phyloP scores from a whole-genome alignment of 2,329 filamentous ascomycete genomes.

The Juglanconis juglandina region DNA sequence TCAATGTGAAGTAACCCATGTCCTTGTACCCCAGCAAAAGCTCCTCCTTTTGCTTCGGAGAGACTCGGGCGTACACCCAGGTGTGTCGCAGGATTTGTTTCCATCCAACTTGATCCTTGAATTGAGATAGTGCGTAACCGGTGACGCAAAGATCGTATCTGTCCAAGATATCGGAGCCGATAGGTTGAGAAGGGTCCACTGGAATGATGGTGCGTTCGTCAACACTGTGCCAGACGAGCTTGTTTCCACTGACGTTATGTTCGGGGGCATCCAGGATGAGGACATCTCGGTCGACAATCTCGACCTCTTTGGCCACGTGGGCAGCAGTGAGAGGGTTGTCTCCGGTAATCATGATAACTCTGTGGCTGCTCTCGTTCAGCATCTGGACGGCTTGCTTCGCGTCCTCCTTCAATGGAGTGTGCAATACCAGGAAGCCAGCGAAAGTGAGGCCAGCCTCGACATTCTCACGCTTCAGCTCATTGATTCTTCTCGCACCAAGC shows the following conservation, averaged over 20 bases:
- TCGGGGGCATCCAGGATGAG: conserved; percentile 94
- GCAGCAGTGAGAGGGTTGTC: conserved; percentile 96
- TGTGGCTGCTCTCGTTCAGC: conserved; percentile 98
- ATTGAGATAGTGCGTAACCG: conserved; percentile 87
- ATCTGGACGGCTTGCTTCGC: conserved; percentile 91
- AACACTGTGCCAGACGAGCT: conserved; percentile 89
- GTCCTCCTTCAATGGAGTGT: conserved; percentile 94
- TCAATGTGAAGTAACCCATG: conserved; percentile 94
- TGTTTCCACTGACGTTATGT: conserved; percentile 74
- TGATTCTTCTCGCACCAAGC: conserved; percentile 79
- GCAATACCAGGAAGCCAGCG: conserved; percentile 91
- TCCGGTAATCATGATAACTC: conserved; percentile 98
- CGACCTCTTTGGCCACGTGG: conserved; percentile 90
- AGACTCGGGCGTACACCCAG: conserved; percentile 98
- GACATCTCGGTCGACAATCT: conserved; percentile 94
- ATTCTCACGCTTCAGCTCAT: conserved; percentile 89
- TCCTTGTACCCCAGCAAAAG: conserved; percentile 96
- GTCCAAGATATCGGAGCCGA: conserved; percentile 77
- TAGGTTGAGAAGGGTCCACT: conserved; percentile 76
- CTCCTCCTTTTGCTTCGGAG: conserved; percentile 97
- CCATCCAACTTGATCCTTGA: conserved; percentile 76
- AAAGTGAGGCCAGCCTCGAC: conserved; percentile 83
- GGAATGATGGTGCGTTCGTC: conserved; percentile 85
- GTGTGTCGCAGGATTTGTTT: conserved; percentile 77
- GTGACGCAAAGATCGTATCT: conserved; percentile 93